Evolutionary conservation across 202 grass and related monocot species (phyloP), one percentile per base, ranked within the genome.

Genomic region (Carex sylvatica): DNA sequence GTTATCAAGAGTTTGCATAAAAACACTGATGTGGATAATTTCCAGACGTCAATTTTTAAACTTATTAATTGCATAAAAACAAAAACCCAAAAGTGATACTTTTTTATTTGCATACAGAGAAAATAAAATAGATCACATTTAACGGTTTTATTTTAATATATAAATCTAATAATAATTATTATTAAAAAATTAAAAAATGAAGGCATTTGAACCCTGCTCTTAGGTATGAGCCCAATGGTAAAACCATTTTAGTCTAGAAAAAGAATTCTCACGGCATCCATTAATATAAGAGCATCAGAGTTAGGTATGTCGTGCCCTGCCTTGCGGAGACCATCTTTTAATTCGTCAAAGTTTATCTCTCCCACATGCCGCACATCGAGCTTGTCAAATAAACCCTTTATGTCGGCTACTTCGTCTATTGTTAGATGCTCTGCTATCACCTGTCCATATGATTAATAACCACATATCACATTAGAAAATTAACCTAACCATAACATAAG

Each of bases 361-460:
- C 92, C 85, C 31, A 86, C 89, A 35, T 91, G 91, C 78, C 71
- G 82, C 56, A 90, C 54, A 68, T 92, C 88, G 86, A 95, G 91
- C 56, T 24, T 71, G 69, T 92, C 85, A 79, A 95, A 95, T 89
- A 95, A 85, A 46, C 87, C 46, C 73, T 90, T 95, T 87, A 95
- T 95, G 68, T 90, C 87, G 74, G 90, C 90, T 87, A 85, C 93
- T 90, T 95, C 93, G 20, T 95, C 93, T 47, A 36, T 78, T 33
- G 90, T 90, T 8, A 95, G 66, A 85, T 87, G 93, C 61, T 95
- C 93, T n/a, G 90, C 93, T 71, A 95, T 84, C 44, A 95, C 90
- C 88, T 95, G 73, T 68, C 8, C 40, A 24, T 23, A 12, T 5
- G 9, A 74, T 51, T 49, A 10, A 74, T 74, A 13, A 47, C 18